These are phyloP conservation scores for Fusarium phyllophilum DNA, from an alignment of 2,329 filamentous ascomycete genomes.

Conservation along the genomic window DNA sequence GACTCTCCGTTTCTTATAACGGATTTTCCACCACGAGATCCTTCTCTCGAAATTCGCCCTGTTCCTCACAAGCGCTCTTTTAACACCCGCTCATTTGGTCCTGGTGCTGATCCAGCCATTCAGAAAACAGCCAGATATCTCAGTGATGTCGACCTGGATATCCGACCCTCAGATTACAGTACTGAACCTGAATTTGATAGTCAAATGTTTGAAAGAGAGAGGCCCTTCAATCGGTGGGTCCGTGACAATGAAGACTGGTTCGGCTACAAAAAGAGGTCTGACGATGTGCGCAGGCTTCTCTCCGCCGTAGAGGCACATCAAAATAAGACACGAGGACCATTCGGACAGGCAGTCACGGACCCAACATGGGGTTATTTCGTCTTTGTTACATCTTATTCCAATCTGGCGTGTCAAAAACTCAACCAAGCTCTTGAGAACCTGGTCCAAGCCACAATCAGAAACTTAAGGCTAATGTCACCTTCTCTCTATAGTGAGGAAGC, in stretches of 20 bases:
- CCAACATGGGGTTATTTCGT: slow-evolving; percentile 31
- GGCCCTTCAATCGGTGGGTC: slow-evolving; percentile 4
- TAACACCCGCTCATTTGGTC: slow-evolving; percentile 7
- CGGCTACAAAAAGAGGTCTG: slow-evolving; percentile 1
- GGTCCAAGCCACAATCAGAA: slow-evolving; percentile 1
- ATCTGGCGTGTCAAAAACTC: not conserved
- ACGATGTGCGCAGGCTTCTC: slow-evolving; percentile 23
- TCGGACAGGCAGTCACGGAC: not conserved
- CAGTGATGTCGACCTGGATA: slow-evolving; percentile 15
- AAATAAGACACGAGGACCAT: not conserved
- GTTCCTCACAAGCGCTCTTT: slow-evolving; percentile 17
- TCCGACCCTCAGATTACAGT: slow-evolving; percentile 17
- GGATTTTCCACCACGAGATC: slow-evolving; percentile 2
- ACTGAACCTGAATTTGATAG: slow-evolving; percentile 5
- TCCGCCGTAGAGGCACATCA: slow-evolving; percentile 1
- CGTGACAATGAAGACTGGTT: slow-evolving; percentile 17
- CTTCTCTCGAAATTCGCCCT: slow-evolving; percentile 6
- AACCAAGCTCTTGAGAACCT: slow-evolving; percentile 4
- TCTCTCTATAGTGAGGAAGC: slow-evolving; percentile 23
- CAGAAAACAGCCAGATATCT: slow-evolving; percentile 1
- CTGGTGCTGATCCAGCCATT: slow-evolving; percentile 12
- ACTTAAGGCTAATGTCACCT: not conserved
- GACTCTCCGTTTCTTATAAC: not conserved
- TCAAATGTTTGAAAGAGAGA: slow-evolving; percentile 21
- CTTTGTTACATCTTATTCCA: slow-evolving; percentile 25